Percentiles rank a stretch among this genome's conserved stretches.
These are phyloP conservation scores for Graphilbum fragrans DNA, from an alignment of 2,329 filamentous ascomycete species.

Conservation along the genomic window DNA sequence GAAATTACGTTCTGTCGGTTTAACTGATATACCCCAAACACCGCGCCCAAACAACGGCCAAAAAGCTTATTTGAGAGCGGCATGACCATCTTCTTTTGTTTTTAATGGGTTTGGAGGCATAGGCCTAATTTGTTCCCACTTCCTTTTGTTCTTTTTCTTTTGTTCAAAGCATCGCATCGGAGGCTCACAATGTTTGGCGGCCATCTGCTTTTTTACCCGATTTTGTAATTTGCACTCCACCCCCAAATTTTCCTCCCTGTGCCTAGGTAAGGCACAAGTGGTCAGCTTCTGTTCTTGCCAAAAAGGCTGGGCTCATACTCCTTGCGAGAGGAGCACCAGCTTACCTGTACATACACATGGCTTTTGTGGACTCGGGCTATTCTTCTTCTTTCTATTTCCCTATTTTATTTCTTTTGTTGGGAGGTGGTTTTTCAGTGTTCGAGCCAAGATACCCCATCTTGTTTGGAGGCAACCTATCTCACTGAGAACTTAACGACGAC, in stretches of 20 bases:
- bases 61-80: constrained; percentile 1
- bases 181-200: not conserved
- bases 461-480: not conserved
- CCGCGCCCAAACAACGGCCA: not conserved
- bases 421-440: not conserved
- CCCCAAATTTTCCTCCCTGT: not conserved
- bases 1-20: constrained; percentile 67
- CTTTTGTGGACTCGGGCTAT: not conserved
- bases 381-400: constrained; percentile 3
- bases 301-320: not conserved
- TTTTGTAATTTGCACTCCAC: not conserved
- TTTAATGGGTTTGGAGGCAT: constrained; percentile 3
- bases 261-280: too few relatives aligned
- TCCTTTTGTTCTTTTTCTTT: too few relatives aligned
- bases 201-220: not conserved
- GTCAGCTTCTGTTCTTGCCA: too few relatives aligned
- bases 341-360: not conserved
- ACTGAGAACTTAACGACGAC: not conserved
- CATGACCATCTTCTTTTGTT: constrained; percentile 9
- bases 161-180: not conserved
- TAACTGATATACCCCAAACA: constrained; percentile 21
- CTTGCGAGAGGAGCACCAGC: not conserved
- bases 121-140: too few relatives aligned
- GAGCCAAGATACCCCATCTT: not conserved
- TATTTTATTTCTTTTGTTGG: not conserved